phyloP scores from a whole-genome alignment of 352 stramenopile genomes.

The Phytopythium mirpurense region DNA sequence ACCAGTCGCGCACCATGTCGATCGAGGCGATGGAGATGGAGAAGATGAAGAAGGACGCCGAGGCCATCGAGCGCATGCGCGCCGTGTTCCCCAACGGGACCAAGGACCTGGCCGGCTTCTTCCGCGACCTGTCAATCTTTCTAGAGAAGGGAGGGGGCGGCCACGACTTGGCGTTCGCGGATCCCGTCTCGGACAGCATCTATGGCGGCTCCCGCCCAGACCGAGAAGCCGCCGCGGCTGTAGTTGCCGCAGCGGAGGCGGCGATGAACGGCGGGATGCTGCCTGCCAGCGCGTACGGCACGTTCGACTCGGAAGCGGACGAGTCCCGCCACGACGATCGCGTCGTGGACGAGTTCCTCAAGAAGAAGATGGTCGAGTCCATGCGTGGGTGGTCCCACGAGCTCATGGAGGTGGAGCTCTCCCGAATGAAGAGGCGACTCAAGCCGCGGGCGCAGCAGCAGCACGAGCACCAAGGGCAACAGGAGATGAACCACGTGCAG shows the following conservation, averaged over 20 bases:
- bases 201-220: neutral
- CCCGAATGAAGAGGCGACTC: slow-evolving; percentile 64
- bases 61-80: slow-evolving; percentile 73
- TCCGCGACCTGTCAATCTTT: slow-evolving; percentile 69
- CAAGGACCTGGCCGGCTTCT: slow-evolving; percentile 70
- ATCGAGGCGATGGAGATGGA: slow-evolving; percentile 53
- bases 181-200: slow-evolving; percentile 1
- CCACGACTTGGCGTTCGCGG: slow-evolving; percentile 15
- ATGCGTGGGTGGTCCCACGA: slow-evolving; percentile 68
- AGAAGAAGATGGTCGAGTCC: slow-evolving; percentile 76
- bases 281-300: slow-evolving; percentile 18
- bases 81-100: slow-evolving; percentile 58
- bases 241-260: neutral
- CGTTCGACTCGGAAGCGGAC: slow-evolving; percentile 11
- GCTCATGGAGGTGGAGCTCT: slow-evolving; percentile 57
- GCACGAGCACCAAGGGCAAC: slow-evolving; percentile 5
- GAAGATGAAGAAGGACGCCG: slow-evolving; percentile 60
- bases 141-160: slow-evolving; percentile 56
- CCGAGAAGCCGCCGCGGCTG: slow-evolving; percentile 1
- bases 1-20: slow-evolving; percentile 44
- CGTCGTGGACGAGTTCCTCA: slow-evolving; percentile 50
- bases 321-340: slow-evolving; percentile 28
- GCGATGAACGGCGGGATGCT: slow-evolving; percentile 14
- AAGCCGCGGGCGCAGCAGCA: slow-evolving; percentile 28
- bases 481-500: slow-evolving; percentile 2